These are phyloP conservation scores for Xerocomus spinulosus DNA, from an alignment of 768 basidiomycete genomes.

Conservation along the genomic window DNA sequence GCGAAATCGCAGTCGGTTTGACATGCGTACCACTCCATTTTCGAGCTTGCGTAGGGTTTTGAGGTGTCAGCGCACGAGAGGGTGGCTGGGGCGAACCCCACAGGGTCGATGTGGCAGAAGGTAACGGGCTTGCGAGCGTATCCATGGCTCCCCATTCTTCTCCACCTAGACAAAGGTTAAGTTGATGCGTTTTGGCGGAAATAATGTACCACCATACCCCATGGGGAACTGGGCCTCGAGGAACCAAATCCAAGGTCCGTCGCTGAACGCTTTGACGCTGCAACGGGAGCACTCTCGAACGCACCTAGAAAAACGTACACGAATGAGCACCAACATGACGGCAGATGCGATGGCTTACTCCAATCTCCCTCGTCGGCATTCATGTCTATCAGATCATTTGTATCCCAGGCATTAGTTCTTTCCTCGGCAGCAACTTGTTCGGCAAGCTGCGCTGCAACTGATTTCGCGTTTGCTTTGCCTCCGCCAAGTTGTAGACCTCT, in stretches of 20 bases:
- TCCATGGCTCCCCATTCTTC: slow-evolving; percentile 24
- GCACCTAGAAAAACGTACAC: slow-evolving; percentile 46
- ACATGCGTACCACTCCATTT: background rate
- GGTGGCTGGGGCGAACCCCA: slow-evolving; percentile 19
- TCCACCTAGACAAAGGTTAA: slow-evolving; percentile 1
- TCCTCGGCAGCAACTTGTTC: slow-evolving; percentile 48
- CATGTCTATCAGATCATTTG: slow-evolving; percentile 85
- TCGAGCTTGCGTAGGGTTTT: slow-evolving; percentile 3
- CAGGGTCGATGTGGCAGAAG: slow-evolving; percentile 2
- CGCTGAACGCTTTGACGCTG: slow-evolving; percentile 22
- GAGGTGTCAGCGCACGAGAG: slow-evolving; percentile 18
- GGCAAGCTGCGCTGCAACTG: slow-evolving; percentile 50
- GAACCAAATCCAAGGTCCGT: slow-evolving; percentile 25
- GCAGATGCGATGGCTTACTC: slow-evolving; percentile 54
- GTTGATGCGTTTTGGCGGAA: background rate
- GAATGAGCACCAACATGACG: background rate
- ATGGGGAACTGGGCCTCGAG: slow-evolving; percentile 11
- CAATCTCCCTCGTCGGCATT: slow-evolving; percentile 93
- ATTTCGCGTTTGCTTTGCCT: slow-evolving; percentile 40
- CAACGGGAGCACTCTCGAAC: slow-evolving; percentile 56
- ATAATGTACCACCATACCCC: slow-evolving; percentile 4
- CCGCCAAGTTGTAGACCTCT: slow-evolving; percentile 71
- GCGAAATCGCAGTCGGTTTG: slow-evolving; percentile 7
- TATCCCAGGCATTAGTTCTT: slow-evolving; percentile 61
- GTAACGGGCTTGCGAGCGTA: slow-evolving; percentile 1